Percentiles rank a stretch among this genome's conserved stretches.
Conservation (phyloP, 2,329 filamentous ascomycete genomes). For the Colletotrichum tanaceti region DNA sequence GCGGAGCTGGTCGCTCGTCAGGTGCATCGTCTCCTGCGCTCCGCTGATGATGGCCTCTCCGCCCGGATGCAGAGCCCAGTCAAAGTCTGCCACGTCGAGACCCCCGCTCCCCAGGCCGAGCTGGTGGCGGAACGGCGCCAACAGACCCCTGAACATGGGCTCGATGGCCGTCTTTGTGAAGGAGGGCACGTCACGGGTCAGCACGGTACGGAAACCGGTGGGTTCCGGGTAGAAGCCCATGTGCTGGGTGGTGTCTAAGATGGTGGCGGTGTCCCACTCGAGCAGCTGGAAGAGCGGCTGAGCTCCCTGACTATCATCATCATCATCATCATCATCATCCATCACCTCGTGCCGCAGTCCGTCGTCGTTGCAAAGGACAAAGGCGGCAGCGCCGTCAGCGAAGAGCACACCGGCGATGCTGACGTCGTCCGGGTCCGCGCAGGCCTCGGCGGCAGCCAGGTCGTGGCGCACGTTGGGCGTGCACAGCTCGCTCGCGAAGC, state of each 20-base stretch:
- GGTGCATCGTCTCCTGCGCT: conserved; percentile 12
- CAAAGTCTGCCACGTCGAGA: conserved; percentile 16
- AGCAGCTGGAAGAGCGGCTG: conserved; percentile 8
- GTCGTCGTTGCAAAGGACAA: conserved; percentile 44
- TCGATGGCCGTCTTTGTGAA: conserved; percentile 5
- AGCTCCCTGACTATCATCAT: too few relatives aligned
- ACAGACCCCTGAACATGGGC: conserved; percentile 4
- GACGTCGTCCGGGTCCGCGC: conserved; percentile 36
- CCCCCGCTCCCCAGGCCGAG: not conserved
- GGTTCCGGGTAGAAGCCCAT: conserved; percentile 1
- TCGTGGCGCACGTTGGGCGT: conserved; percentile 38
- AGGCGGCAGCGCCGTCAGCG: conserved; percentile 43
- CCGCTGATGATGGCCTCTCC: conserved; percentile 11
- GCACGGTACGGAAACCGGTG: too few relatives aligned
- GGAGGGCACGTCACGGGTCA: conserved; percentile 1
- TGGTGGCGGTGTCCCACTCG: conserved; percentile 19
- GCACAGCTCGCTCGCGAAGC: conserved; percentile 44
- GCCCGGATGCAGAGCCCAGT: conserved; percentile 20
- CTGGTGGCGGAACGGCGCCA: not conserved
- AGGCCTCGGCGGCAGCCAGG: conserved; percentile 42
- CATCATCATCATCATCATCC: too few relatives aligned
- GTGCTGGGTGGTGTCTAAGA: conserved; percentile 15
- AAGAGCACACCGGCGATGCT: conserved; percentile 44
- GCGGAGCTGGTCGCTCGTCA: conserved; percentile 10
- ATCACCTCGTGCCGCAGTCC: conserved; percentile 9